A percentile compares a stretch with the other conserved stretches of the same genome.
Evolutionary conservation across 345 rosid species (phyloP).

Genomic region (Dipteronia sinensis): DNA sequence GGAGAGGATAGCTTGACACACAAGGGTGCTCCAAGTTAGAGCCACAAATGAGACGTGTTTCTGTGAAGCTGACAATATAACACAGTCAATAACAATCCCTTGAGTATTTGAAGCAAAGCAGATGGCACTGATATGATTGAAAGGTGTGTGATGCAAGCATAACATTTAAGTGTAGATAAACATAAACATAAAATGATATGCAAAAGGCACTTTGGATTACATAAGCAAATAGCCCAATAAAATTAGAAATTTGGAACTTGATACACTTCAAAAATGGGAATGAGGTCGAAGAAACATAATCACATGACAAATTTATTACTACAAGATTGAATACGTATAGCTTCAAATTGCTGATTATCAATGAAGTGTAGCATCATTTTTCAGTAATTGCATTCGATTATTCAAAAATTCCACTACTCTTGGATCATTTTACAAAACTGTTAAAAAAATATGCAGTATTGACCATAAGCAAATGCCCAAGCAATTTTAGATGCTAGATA

Average conservation of each 20-base stretch:
- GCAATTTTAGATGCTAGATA: not conserved
- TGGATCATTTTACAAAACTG: not conserved
- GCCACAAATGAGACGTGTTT: conserved; percentile 70
- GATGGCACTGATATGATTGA: not conserved
- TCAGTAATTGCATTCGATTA: not conserved
- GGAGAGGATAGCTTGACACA: conserved; percentile 50
- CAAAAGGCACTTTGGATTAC: not conserved
- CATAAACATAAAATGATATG: not conserved
- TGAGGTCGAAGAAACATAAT: not conserved
- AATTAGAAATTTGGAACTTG: not conserved
- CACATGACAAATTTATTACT: not conserved
- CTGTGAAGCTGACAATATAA: conserved; percentile 61
- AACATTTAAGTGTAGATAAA: conserved; percentile 2
- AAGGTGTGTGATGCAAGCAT: not conserved
- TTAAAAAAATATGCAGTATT: not conserved
- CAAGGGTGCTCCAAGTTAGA: conserved; percentile 70
- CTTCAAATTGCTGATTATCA: not conserved
- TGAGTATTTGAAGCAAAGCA: not conserved
- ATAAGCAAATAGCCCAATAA: not conserved
- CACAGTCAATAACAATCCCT: not conserved
- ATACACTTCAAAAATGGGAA: not conserved
- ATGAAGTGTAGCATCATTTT: not conserved
- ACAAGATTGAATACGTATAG: not conserved
- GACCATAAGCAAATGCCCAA: not conserved
- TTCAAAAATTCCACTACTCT: not conserved